Percentiles rank a stretch among this genome's conserved stretches.
phyloP scores from a whole-genome alignment of 2,329 filamentous ascomycete genomes.

The Fusarium stilboides region DNA sequence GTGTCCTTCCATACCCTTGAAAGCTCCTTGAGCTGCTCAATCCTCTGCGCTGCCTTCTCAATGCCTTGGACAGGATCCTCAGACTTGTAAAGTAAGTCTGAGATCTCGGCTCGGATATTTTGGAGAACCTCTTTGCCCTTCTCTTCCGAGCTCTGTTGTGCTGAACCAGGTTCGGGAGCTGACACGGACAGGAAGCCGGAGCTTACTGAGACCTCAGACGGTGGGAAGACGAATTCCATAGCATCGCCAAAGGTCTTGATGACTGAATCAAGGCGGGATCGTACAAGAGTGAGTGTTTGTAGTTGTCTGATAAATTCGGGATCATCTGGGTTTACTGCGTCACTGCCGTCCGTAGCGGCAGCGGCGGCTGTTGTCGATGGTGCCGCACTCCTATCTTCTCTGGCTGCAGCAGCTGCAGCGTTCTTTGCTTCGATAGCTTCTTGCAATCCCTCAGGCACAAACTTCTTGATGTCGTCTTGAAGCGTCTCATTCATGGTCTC shows the following conservation, averaged over 20 bases:
- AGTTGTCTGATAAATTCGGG: conserved; percentile 83
- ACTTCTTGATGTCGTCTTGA: conserved; percentile 79
- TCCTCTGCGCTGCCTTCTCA: conserved; percentile 79
- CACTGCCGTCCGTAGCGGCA: conserved; percentile 1
- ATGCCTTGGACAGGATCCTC: conserved; percentile 76
- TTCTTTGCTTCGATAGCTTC: conserved; percentile 50
- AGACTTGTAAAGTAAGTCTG: conserved; percentile 71
- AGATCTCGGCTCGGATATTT: conserved; percentile 79
- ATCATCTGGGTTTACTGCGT: conserved; percentile 57
- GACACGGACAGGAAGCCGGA: conserved; percentile 93
- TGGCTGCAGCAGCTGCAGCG: conserved; percentile 28
- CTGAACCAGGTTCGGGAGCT: conserved; percentile 79
- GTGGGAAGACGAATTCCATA: conserved; percentile 94
- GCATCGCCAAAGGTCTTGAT: conserved; percentile 94
- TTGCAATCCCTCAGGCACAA: conserved; percentile 71
- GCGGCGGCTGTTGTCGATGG: conserved; percentile 44
- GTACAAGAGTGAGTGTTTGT: conserved; percentile 85
- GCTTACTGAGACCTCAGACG: conserved; percentile 85
- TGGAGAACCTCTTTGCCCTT: conserved; percentile 87
- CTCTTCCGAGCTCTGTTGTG: conserved; percentile 81
- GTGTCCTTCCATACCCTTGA: conserved; percentile 94
- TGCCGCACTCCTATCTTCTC: conserved; percentile 38
- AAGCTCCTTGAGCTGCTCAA: conserved; percentile 84
- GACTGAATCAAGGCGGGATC: conserved; percentile 87
- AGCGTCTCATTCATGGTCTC: conserved; percentile 83